Conservation (phyloP, 768 basidiomycete species). For the Tephrocybe sp. region DNA sequence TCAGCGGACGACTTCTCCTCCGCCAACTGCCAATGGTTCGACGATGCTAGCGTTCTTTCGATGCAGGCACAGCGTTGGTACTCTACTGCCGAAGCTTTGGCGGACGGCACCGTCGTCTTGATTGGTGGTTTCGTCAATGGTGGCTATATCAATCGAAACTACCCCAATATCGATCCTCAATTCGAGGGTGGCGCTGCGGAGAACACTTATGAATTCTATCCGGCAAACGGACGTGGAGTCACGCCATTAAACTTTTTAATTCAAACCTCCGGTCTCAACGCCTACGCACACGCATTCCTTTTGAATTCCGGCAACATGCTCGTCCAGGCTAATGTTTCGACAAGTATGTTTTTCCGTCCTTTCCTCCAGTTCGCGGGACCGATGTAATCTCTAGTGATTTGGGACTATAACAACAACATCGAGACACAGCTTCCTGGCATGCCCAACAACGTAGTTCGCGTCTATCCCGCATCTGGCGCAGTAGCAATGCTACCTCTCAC, state of each 20-base stretch:
- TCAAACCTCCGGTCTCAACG: slow-evolving; percentile 75
- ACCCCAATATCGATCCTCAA: slow-evolving; percentile 63
- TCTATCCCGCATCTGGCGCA: slow-evolving; percentile 89
- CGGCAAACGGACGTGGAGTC: slow-evolving; percentile 48
- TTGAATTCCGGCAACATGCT: slow-evolving; percentile 78
- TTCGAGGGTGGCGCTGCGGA: slow-evolving; percentile 71
- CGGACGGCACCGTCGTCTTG: slow-evolving; percentile 75
- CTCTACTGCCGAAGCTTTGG: slow-evolving; percentile 68
- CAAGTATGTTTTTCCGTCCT: slow-evolving; percentile 46
- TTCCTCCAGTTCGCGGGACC: not conserved
- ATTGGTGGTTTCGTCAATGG: slow-evolving; percentile 82
- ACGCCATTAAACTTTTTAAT: slow-evolving; percentile 69
- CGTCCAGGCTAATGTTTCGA: slow-evolving; percentile 79
- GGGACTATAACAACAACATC: slow-evolving; percentile 54
- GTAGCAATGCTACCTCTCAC: slow-evolving; percentile 89
- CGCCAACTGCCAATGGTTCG: slow-evolving; percentile 68
- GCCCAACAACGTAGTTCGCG: slow-evolving; percentile 73
- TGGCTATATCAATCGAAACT: slow-evolving; percentile 77
- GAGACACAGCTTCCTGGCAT: slow-evolving; percentile 70
- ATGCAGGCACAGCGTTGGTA: slow-evolving; percentile 80
- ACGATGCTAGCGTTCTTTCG: slow-evolving; percentile 56
- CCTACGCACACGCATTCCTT: slow-evolving; percentile 73
- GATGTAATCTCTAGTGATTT: slow-evolving; percentile 30
- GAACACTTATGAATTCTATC: slow-evolving; percentile 84
- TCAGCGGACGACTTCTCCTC: slow-evolving; percentile 44